phyloP scores from a whole-genome alignment of 495 filamentous ascomycete genomes.

The Baudoinia panamericana region DNA sequence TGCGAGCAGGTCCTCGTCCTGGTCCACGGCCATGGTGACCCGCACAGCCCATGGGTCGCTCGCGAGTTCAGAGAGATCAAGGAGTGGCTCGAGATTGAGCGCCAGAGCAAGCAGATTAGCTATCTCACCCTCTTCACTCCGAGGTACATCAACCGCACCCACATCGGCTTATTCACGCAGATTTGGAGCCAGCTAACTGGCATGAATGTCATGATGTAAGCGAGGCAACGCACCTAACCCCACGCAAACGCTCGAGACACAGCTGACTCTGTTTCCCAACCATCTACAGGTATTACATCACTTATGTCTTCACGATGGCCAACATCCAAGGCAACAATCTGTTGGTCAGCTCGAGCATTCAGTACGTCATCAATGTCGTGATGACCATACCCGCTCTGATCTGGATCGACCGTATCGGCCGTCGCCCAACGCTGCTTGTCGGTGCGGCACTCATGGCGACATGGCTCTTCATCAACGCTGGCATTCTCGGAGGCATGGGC shows the following conservation, averaged over 20 bases:
- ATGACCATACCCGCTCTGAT: constrained; percentile 37
- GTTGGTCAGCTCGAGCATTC: constrained; percentile 56
- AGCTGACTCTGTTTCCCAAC: too few relatives aligned
- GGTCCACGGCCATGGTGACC: constrained; percentile 55
- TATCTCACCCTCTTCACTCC: constrained; percentile 59
- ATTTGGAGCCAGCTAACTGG: constrained; percentile 77
- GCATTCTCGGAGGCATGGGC: constrained; percentile 42
- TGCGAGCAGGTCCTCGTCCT: constrained; percentile 47
- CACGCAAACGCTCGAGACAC: too few relatives aligned
- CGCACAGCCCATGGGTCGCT: constrained; percentile 45
- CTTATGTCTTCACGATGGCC: constrained; percentile 25
- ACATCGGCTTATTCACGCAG: constrained; percentile 64
- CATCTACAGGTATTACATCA: constrained; percentile 34
- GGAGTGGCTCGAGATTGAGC: constrained; percentile 57
- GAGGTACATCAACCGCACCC: constrained; percentile 60
- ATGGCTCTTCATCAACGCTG: constrained; percentile 59
- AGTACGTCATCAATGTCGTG: constrained; percentile 56
- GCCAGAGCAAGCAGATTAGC: constrained; percentile 44
- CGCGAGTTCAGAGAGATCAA: constrained; percentile 60
- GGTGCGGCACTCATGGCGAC: constrained; percentile 55
- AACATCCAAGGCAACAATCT: constrained; percentile 26
- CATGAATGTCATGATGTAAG: constrained; percentile 77
- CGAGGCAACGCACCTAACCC: too few relatives aligned
- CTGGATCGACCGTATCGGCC: constrained; percentile 46
- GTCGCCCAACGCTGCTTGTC: constrained; percentile 47